phyloP scores from a whole-genome alignment of 2,329 filamentous ascomycete genomes.

The Neoscytalidium dimidiatum region DNA sequence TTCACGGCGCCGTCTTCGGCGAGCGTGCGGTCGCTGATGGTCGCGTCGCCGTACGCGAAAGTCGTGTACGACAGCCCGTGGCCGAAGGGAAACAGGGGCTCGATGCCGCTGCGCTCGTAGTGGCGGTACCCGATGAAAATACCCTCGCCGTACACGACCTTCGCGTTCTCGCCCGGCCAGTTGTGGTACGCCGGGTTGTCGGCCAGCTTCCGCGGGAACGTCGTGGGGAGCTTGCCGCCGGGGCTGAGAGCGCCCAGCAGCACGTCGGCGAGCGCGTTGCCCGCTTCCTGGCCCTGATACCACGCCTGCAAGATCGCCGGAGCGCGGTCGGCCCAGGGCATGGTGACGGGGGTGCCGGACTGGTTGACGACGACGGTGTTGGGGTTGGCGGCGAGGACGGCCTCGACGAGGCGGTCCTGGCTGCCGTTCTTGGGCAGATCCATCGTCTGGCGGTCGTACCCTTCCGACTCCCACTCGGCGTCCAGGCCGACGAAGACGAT shows the following conservation, averaged over 20 bases:
- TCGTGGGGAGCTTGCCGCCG: slow-evolving; percentile 72
- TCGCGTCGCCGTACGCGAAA: slow-evolving; percentile 60
- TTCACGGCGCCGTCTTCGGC: slow-evolving; percentile 36
- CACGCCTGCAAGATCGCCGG: slow-evolving; percentile 72
- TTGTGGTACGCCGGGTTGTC: slow-evolving; percentile 72
- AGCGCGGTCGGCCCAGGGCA: slow-evolving; percentile 69
- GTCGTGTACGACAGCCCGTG: slow-evolving; percentile 77
- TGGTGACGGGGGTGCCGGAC: slow-evolving; percentile 70
- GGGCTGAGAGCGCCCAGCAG: slow-evolving; percentile 74
- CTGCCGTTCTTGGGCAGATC: slow-evolving; percentile 58
- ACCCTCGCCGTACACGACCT: slow-evolving; percentile 71
- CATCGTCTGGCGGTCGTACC: slow-evolving; percentile 64
- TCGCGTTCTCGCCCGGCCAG: slow-evolving; percentile 70
- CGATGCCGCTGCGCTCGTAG: slow-evolving; percentile 58
- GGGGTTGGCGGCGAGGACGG: slow-evolving; percentile 65
- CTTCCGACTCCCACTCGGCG: slow-evolving; percentile 75
- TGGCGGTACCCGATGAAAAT: slow-evolving; percentile 73
- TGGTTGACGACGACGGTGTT: slow-evolving; percentile 73
- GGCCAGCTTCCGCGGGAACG: slow-evolving; percentile 61
- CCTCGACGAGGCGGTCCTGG: slow-evolving; percentile 65
- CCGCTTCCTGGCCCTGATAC: slow-evolving; percentile 87
- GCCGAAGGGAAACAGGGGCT: slow-evolving; percentile 72
- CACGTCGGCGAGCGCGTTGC: slow-evolving; percentile 77
- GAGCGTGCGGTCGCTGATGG: slow-evolving; percentile 6
- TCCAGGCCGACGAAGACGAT: slow-evolving; percentile 78